Conservation (phyloP, 192 early-diverging fungal genomes). For the Coemansia sp. region DNA sequence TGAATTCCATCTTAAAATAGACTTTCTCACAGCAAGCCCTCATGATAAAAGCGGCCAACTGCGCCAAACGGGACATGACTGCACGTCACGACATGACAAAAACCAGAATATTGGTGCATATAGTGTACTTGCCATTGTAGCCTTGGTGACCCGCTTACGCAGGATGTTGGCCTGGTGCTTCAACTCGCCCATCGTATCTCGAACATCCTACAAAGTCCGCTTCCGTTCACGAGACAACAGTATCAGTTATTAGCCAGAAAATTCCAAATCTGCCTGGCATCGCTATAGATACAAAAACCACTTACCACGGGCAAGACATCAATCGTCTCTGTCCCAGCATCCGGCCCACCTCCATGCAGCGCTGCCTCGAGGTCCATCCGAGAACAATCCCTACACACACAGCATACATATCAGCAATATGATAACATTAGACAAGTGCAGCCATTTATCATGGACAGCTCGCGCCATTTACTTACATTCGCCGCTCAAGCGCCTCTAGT, state of each 20-base stretch:
- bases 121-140: constrained; percentile 43
- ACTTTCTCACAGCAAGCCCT: not conserved
- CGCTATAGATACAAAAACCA: not conserved
- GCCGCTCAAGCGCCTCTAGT: constrained; percentile 15
- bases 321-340: constrained; percentile 29
- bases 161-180: constrained; percentile 40
- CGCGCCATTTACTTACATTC: constrained; percentile 30
- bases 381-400: constrained; percentile 31
- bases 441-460: not conserved
- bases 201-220: constrained; percentile 19
- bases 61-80: not conserved
- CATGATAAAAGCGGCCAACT: not conserved
- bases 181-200: constrained; percentile 39
- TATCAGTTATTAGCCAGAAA: not conserved
- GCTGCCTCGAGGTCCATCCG: constrained; percentile 25
- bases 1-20: not conserved
- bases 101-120: not conserved
- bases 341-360: constrained; percentile 32
- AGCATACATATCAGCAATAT: not conserved
- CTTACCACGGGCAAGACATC: constrained; percentile 42
- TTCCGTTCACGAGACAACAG: no score
- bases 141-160: constrained; percentile 49
- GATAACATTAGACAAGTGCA: not conserved
- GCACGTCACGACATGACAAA: not conserved
- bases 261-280: not conserved